Conservation (phyloP, 805 yeast species). For the Lachancea cidri region DNA sequence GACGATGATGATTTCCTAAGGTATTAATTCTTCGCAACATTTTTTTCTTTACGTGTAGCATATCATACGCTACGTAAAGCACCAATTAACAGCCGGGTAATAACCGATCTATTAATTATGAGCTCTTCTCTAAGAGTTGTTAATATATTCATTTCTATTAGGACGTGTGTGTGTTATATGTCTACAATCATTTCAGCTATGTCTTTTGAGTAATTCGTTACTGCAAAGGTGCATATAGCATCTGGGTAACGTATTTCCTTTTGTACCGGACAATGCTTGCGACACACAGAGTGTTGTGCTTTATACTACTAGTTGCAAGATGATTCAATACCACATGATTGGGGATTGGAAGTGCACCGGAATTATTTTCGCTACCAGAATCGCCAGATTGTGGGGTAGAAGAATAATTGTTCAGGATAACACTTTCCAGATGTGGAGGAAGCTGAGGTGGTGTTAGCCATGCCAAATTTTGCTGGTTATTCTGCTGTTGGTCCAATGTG, state of each 20-base stretch:
- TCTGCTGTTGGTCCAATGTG: slow-evolving; percentile 67
- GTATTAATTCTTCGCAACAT: neutral
- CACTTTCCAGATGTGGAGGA: slow-evolving; percentile 95
- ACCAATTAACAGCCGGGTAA: neutral
- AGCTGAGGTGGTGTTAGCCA: slow-evolving; percentile 88
- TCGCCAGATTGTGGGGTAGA: slow-evolving; percentile 24
- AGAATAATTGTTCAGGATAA: slow-evolving; percentile 72
- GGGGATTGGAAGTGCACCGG: slow-evolving; percentile 89
- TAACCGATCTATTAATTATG: too few relatives aligned
- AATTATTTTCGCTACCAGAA: slow-evolving; percentile 54
- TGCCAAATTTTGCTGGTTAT: slow-evolving; percentile 51
- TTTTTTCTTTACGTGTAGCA: neutral
- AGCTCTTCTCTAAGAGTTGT: too few relatives aligned
- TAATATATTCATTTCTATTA: neutral
- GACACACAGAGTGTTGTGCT: slow-evolving; percentile 89
- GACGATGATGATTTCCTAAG: neutral
- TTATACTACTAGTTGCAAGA: slow-evolving; percentile 90
- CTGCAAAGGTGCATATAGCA: slow-evolving; percentile 81
- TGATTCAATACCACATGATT: slow-evolving; percentile 93
- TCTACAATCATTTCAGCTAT: neutral
- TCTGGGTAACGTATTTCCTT: slow-evolving; percentile 85
- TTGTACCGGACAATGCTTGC: slow-evolving; percentile 87
- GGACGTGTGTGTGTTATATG: neutral
- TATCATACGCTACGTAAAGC: neutral
- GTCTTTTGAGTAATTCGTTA: slow-evolving; percentile 9